These are phyloP conservation scores for Pichia sp. DNA, from an alignment of 1,139 yeast genomes.

Conservation along the genomic window DNA sequence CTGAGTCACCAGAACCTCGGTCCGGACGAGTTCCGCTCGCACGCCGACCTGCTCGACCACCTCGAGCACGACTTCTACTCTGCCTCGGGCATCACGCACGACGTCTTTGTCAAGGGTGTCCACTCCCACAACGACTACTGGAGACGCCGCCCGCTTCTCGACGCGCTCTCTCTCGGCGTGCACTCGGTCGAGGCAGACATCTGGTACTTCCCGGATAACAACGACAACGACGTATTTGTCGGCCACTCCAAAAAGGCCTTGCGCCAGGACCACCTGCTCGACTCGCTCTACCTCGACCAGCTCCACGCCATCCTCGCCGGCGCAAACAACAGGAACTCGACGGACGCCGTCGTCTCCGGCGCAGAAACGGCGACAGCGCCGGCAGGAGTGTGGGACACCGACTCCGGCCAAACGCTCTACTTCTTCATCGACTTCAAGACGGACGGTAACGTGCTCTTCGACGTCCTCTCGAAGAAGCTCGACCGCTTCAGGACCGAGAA, in stretches of 20 bases:
- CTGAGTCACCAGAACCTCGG: neutral
- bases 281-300: constrained; percentile 51
- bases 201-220: constrained; percentile 38
- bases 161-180: constrained; percentile 57
- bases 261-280: constrained; percentile 42
- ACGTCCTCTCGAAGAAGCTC: constrained; percentile 34
- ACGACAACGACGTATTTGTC: constrained; percentile 46
- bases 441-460: constrained; percentile 35
- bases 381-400: constrained; percentile 43
- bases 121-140: constrained; percentile 80
- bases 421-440: constrained; percentile 49
- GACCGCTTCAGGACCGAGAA: constrained; percentile 34
- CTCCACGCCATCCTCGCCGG: constrained; percentile 44
- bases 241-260: constrained; percentile 59
- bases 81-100: constrained; percentile 21
- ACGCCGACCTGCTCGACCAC: neutral
- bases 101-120: constrained; percentile 31
- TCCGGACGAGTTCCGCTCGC: neutral
- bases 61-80: constrained; percentile 11
- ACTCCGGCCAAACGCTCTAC: constrained; percentile 39
- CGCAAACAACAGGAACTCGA: constrained; percentile 12
- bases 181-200: constrained; percentile 69
- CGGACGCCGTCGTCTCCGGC: neutral
- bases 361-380: constrained; percentile 9
- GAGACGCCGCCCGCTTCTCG: constrained; percentile 57